Percentiles rank a stretch among this genome's conserved stretches.
phyloP scores from a whole-genome alignment of 2,329 filamentous ascomycete species.

The Thelonectria blattea region DNA sequence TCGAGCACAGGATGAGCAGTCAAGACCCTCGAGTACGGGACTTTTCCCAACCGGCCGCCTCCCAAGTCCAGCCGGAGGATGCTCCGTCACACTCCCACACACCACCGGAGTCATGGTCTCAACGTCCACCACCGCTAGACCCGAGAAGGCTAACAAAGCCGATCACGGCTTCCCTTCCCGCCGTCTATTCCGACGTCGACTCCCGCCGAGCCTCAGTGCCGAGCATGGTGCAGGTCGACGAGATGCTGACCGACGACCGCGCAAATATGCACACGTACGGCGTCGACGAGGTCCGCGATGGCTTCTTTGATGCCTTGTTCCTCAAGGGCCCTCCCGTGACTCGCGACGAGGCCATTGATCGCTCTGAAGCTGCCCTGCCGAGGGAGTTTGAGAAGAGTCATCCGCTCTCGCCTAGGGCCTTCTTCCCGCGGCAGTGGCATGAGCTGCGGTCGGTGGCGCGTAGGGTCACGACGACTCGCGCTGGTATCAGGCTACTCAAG shows the following conservation, averaged over 20 bases:
- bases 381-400: conserved; percentile 52
- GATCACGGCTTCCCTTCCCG: conserved; percentile 7
- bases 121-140: conserved; percentile 23
- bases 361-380: conserved; percentile 54
- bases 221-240: conserved; percentile 43
- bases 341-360: conserved; percentile 47
- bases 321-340: conserved; percentile 49
- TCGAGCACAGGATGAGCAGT: neutral
- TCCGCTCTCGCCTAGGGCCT: conserved; percentile 53
- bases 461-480: conserved; percentile 53
- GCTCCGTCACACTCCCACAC: neutral
- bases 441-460: conserved; percentile 49
- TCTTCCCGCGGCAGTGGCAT: conserved; percentile 55
- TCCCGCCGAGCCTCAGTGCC: conserved; percentile 39
- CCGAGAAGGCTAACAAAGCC: conserved; percentile 28
- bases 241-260: conserved; percentile 43
- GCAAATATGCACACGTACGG: conserved; percentile 50
- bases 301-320: conserved; percentile 57
- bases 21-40: neutral
- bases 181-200: conserved; percentile 28
- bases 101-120: neutral
- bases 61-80: neutral
- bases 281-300: conserved; percentile 51
- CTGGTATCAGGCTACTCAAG: conserved; percentile 58
- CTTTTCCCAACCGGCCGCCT: neutral